Conservation (phyloP, 495 filamentous ascomycete genomes). For the Penicillium psychrofluorescens region DNA sequence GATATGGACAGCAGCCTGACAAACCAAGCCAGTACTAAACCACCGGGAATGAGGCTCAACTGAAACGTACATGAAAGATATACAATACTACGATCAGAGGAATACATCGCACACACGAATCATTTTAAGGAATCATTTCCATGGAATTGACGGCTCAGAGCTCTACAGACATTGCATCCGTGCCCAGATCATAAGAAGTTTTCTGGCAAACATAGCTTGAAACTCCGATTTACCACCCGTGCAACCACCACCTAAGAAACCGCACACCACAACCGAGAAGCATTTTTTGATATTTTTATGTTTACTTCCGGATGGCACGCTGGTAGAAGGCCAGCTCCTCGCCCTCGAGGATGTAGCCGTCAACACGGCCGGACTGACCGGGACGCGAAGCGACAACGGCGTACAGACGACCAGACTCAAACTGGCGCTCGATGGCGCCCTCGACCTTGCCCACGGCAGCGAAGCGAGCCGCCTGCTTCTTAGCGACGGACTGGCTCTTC, state of each 20-base stretch:
- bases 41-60: too few species aligned
- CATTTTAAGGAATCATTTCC: slow-evolving; percentile 28
- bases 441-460: slow-evolving; percentile 86
- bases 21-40: too few species aligned
- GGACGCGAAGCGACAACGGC: slow-evolving; percentile 87
- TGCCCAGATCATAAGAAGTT: slow-evolving; percentile 36
- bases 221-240: slow-evolving; percentile 40
- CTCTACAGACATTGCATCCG: slow-evolving; percentile 38
- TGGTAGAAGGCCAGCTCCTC: slow-evolving; percentile 99
- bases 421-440: slow-evolving; percentile 85
- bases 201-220: slow-evolving; percentile 38
- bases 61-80: neutral
- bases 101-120: slow-evolving; percentile 12
- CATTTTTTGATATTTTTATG: slow-evolving; percentile 30
- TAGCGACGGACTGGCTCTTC: slow-evolving; percentile 88
- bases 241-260: slow-evolving; percentile 26
- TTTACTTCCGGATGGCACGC: slow-evolving; percentile 95
- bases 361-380: slow-evolving; percentile 90
- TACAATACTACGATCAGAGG: neutral
- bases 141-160: slow-evolving; percentile 37
- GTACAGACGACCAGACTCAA: slow-evolving; percentile 95
- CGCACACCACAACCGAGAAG: slow-evolving; percentile 10
- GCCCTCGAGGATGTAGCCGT: slow-evolving; percentile 98
- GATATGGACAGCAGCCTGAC: too few species aligned
- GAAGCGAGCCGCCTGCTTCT: slow-evolving; percentile 88